These are phyloP conservation scores for Lipomyces orientalis DNA, from an alignment of 805 yeast species.

Conservation along the genomic window DNA sequence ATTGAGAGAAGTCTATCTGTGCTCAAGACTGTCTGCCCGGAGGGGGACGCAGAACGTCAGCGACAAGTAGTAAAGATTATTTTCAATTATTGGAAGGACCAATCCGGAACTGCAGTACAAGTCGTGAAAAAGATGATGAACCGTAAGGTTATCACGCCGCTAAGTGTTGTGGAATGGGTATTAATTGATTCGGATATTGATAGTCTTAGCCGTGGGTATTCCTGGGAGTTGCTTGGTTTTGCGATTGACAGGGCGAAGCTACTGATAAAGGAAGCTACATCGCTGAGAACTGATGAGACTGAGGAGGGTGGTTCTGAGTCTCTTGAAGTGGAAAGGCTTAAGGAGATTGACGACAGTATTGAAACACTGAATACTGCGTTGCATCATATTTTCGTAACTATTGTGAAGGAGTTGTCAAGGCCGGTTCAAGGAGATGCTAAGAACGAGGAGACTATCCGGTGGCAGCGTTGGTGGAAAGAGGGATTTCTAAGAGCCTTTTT, in stretches of 20 bases:
- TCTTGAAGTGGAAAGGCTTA: slow-evolving; percentile 1
- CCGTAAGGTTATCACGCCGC: slow-evolving; percentile 52
- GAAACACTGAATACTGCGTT: slow-evolving; percentile 8
- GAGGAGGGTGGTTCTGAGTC: slow-evolving; percentile 44
- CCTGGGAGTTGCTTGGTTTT: slow-evolving; percentile 35
- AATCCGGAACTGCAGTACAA: slow-evolving; percentile 68
- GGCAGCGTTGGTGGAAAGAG: slow-evolving; percentile 37
- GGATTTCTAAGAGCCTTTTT: slow-evolving; percentile 34
- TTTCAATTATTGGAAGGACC: slow-evolving; percentile 66
- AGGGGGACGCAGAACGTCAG: slow-evolving; percentile 30
- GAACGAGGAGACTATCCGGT: slow-evolving; percentile 27
- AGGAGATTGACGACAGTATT: slow-evolving; percentile 11
- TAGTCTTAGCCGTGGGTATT: slow-evolving; percentile 22
- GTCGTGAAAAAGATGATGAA: slow-evolving; percentile 60
- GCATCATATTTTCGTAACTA: slow-evolving; percentile 19
- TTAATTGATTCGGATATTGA: slow-evolving; percentile 45
- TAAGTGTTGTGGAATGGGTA: slow-evolving; percentile 53
- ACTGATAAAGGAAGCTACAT: slow-evolving; percentile 36
- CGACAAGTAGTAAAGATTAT: slow-evolving; percentile 61
- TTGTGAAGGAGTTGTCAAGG: slow-evolving; percentile 31
- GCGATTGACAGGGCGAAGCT: slow-evolving; percentile 34
- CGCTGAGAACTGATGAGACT: slow-evolving; percentile 48
- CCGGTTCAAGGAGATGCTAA: slow-evolving; percentile 15
- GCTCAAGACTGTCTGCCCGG: slow-evolving; percentile 43
- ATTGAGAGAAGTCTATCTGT: slow-evolving; percentile 51